Evolutionary conservation across 2,329 filamentous ascomycete genomes (phyloP).

Genomic region (Mycocentrospora acerina): DNA sequence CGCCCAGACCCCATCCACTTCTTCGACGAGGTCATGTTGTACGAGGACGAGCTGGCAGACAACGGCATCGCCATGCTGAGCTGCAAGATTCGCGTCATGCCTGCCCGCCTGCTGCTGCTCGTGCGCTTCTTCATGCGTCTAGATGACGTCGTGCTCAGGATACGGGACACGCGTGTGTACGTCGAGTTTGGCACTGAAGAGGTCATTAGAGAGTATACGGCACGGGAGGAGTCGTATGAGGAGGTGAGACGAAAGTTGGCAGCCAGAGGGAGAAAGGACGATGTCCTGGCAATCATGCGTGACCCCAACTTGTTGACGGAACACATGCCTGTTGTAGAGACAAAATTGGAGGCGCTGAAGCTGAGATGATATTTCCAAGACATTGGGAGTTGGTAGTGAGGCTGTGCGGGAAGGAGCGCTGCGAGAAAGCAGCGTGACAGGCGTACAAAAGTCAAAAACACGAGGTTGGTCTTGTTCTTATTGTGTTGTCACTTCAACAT

Average conservation of each 20-base stretch:
- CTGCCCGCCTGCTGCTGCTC: conserved; percentile 79
- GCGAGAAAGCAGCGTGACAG: too few relatives aligned
- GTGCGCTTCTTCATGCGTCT: conserved; percentile 88
- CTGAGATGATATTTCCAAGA: too few relatives aligned
- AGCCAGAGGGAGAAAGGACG: conserved; percentile 60
- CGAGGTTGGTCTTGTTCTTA: too few relatives aligned
- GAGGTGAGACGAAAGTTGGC: conserved; percentile 65
- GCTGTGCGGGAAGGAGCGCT: too few relatives aligned
- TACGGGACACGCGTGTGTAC: conserved; percentile 89
- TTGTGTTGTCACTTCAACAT: too few relatives aligned
- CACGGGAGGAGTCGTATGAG: conserved; percentile 80
- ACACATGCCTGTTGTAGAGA: conserved; percentile 67
- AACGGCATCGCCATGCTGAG: conserved; percentile 91
- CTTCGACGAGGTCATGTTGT: conserved; percentile 94
- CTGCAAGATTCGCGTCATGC: conserved; percentile 92
- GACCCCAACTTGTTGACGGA: conserved; percentile 71
- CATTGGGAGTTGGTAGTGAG: too few relatives aligned
- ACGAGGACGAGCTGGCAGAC: conserved; percentile 96
- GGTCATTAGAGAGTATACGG: conserved; percentile 86
- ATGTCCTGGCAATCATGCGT: conserved; percentile 72
- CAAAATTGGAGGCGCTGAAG: conserved; percentile 60
- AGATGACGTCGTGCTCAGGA: conserved; percentile 82
- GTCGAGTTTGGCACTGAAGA: conserved; percentile 80
- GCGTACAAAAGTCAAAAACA: too few relatives aligned
- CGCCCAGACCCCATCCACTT: conserved; percentile 92